Evolutionary conservation across 208 protist genomes (phyloP).

Genomic region (Wallacemonas rigidus): DNA sequence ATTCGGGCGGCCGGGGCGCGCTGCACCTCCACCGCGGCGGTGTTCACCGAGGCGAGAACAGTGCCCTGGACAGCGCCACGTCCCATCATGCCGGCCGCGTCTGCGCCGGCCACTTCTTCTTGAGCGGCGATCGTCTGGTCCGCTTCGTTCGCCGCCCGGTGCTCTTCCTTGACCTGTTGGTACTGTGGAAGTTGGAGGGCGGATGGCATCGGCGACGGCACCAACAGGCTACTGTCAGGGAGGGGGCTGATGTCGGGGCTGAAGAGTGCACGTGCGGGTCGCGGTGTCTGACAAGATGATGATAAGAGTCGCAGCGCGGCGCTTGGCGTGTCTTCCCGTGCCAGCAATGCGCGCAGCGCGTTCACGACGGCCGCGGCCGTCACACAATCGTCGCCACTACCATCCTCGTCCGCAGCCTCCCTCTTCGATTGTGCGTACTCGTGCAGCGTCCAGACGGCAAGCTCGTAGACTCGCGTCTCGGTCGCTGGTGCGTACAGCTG

Average conservation of each 20-base stretch:
- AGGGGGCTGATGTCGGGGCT: constrained; percentile 1
- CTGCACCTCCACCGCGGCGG: constrained; percentile 7
- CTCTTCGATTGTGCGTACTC: not conserved
- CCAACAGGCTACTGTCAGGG: not conserved
- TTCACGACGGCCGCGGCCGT: not conserved
- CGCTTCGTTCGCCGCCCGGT: too few species aligned
- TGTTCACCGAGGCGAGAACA: not conserved
- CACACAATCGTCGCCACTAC: too few species aligned
- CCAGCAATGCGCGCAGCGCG: not conserved
- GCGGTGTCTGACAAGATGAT: not conserved
- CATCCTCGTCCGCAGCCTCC: too few species aligned
- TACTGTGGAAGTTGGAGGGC: not conserved
- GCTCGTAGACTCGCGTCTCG: constrained; percentile 8
- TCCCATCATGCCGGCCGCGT: too few species aligned
- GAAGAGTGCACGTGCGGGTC: not conserved
- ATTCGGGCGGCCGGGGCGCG: not conserved
- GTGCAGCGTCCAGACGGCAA: not conserved
- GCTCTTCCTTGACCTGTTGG: not conserved
- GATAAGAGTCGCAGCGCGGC: not conserved
- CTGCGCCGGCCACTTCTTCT: too few species aligned
- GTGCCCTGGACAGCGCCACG: not conserved
- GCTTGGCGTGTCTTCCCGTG: not conserved
- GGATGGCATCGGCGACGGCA: constrained; percentile 1
- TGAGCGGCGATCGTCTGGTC: not conserved
- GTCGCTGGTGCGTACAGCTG: constrained; percentile 12